Conservation (phyloP, 176 grass and related monocot species). For the Oropetium thomaeum region DNA sequence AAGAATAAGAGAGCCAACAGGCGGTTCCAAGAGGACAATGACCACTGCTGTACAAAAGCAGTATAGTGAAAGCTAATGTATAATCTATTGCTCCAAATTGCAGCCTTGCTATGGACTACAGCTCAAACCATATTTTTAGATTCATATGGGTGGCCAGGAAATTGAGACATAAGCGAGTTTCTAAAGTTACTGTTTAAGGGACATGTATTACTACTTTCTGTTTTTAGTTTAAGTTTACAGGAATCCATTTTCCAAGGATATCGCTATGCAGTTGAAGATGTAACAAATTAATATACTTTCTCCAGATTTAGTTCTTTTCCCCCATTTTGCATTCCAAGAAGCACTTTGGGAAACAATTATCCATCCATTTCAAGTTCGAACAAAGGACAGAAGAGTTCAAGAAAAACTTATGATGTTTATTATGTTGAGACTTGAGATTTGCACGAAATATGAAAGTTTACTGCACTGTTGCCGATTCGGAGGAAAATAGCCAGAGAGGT, state of each 20-base stretch:
- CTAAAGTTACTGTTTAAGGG: background rate
- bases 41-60: background rate
- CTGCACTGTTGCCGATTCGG: background rate
- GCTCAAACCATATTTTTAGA: background rate
- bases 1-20: background rate
- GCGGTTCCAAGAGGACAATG: background rate
- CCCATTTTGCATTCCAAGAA: background rate
- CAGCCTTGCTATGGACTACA: background rate
- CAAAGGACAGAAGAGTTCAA: background rate
- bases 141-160: background rate
- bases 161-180: background rate
- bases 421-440: background rate
- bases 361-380: background rate
- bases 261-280: too few species aligned
- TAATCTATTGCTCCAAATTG: background rate
- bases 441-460: background rate
- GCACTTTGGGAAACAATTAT: background rate
- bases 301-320: background rate
- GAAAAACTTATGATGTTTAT: background rate
- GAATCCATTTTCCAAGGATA: too few species aligned
- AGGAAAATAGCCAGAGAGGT: background rate
- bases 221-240: too few species aligned
- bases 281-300: background rate
- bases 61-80: background rate
- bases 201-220: background rate